Evolutionary conservation across 176 grass and related monocot species (phyloP).

Genomic region (Lolium perenne): DNA sequence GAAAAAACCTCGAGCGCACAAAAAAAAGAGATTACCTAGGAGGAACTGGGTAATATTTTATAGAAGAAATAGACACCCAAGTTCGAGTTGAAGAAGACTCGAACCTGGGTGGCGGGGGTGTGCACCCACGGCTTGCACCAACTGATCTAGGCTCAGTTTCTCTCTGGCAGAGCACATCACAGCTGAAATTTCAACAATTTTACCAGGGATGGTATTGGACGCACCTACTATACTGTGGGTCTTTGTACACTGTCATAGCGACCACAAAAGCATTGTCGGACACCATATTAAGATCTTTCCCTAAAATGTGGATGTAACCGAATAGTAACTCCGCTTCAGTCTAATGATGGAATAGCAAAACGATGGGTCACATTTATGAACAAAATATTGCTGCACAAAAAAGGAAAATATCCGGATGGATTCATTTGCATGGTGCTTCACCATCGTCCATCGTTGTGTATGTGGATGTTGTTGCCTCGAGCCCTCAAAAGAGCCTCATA

Average conservation of each 20-base stretch:
- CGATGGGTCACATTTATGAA: not conserved
- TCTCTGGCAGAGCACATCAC: not conserved
- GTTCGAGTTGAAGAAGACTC: not conserved
- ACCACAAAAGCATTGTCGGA: not conserved
- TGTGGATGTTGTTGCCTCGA: not conserved
- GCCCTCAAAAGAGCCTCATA: not conserved
- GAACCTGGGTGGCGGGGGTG: not conserved
- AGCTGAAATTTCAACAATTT: not conserved
- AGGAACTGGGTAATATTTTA: not conserved
- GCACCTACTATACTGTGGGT: not conserved
- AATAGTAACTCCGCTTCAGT: not conserved
- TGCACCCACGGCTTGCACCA: not conserved
- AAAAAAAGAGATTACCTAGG: not conserved
- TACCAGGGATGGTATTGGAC: not conserved
- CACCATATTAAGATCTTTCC: not conserved
- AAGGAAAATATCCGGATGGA: not conserved
- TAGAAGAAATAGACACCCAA: conserved; percentile 1
- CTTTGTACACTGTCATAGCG: not conserved
- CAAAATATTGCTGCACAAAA: not conserved
- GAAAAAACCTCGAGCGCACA: too few species aligned
- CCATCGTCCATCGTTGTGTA: not conserved
- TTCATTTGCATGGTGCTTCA: not conserved
- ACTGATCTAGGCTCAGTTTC: not conserved
- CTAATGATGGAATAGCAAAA: not conserved
- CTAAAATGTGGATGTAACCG: not conserved